Evolutionary conservation across 2,329 filamentous ascomycete genomes (phyloP).

Genomic region (Beauveria brongniartii): DNA sequence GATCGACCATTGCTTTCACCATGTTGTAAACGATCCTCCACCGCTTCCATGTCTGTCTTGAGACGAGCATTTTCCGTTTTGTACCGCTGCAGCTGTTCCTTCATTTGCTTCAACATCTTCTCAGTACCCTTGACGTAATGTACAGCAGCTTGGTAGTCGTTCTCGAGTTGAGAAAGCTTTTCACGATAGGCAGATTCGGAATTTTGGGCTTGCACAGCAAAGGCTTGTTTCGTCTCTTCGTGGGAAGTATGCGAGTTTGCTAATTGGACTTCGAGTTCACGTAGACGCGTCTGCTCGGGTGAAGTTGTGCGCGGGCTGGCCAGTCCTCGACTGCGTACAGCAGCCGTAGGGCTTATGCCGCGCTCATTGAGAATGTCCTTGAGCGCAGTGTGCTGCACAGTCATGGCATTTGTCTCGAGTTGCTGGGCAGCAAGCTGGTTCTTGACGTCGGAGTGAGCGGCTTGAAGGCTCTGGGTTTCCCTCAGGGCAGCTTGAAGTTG

Average conservation of each 20-base stretch:
- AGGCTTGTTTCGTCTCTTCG: slow-evolving; percentile 72
- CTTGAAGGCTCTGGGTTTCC: slow-evolving; percentile 74
- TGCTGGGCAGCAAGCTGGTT: slow-evolving; percentile 78
- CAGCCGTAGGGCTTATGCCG: slow-evolving; percentile 70
- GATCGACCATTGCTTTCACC: slow-evolving; percentile 13
- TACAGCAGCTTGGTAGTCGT: slow-evolving; percentile 94
- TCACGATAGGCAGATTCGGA: slow-evolving; percentile 86
- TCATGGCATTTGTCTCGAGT: slow-evolving; percentile 87
- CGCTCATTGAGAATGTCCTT: slow-evolving; percentile 89
- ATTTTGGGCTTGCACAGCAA: slow-evolving; percentile 74
- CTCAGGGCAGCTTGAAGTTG: slow-evolving; percentile 79
- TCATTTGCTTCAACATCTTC: slow-evolving; percentile 98
- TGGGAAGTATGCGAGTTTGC: slow-evolving; percentile 69
- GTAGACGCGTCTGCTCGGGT: slow-evolving; percentile 70
- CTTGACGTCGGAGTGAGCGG: slow-evolving; percentile 73
- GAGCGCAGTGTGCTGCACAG: slow-evolving; percentile 84
- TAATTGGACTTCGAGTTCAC: slow-evolving; percentile 84
- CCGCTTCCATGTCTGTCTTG: slow-evolving; percentile 68
- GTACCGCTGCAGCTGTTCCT: slow-evolving; percentile 89
- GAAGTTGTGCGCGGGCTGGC: slow-evolving; percentile 65
- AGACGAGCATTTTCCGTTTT: slow-evolving; percentile 79
- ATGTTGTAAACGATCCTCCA: slow-evolving; percentile 44
- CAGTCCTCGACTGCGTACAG: slow-evolving; percentile 62
- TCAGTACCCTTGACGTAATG: slow-evolving; percentile 98
- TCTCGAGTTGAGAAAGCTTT: slow-evolving; percentile 87